Conservation (phyloP, 2,329 filamentous ascomycete species). For the Fusarium begoniae region DNA sequence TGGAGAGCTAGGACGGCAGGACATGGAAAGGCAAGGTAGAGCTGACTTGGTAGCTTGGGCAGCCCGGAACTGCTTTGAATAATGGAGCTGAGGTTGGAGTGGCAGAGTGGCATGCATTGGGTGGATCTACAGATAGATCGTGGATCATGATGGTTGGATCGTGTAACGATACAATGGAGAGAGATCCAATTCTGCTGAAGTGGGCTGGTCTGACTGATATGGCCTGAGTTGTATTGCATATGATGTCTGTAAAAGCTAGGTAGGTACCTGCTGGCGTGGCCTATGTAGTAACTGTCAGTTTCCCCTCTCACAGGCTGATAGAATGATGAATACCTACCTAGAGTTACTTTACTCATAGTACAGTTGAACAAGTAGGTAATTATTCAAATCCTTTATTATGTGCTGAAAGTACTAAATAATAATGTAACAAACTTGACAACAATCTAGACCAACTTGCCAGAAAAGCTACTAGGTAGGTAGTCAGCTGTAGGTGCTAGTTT, state of each 20-base stretch:
- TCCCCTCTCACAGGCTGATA: neutral
- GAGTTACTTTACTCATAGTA: neutral
- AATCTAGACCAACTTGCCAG: neutral
- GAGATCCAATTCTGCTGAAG: constrained; percentile 9
- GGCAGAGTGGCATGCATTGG: neutral
- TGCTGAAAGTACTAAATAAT: neutral
- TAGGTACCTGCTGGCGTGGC: neutral
- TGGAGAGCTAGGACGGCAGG: neutral
- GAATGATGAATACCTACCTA: neutral
- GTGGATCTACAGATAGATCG: constrained; percentile 32
- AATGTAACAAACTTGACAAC: neutral
- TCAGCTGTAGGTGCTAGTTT: too few species aligned
- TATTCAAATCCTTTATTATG: neutral
- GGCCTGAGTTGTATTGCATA: neutral
- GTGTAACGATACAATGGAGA: constrained; percentile 28
- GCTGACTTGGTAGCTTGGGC: constrained; percentile 11
- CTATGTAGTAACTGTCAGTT: too few species aligned
- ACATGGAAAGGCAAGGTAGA: neutral
- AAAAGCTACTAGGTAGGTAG: neutral
- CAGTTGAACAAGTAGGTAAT: neutral
- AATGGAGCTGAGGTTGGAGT: constrained; percentile 25
- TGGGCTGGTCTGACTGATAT: constrained; percentile 14
- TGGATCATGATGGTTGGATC: constrained; percentile 33
- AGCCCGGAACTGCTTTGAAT: constrained; percentile 10
- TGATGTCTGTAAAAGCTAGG: neutral